Evolutionary conservation across 129 eudicot genomes (phyloP), one percentile per base, ranked within the genome.

Genomic region (Mikania micrantha): DNA sequence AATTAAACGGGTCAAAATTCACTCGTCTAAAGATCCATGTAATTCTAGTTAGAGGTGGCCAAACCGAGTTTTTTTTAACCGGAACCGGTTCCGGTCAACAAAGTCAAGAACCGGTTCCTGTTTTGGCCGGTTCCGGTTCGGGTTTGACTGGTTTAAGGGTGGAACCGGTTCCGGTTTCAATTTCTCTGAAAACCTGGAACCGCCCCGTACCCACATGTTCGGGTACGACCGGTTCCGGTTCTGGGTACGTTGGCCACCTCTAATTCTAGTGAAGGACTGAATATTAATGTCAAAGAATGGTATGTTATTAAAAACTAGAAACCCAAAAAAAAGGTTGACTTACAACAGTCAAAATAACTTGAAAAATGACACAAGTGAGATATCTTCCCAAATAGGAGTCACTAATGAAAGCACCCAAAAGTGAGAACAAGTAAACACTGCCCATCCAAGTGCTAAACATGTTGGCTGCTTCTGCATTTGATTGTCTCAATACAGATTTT

Each of bases 401-500:
- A 75, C 95, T 87, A 21, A 87, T 71, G 66, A 84, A 84, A 73
- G 95, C 95, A 58, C 95, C 95, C 39, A 87, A 64, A 42, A 87
- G 85, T 29, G 95, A 79, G 64, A 76, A 87, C 24, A 87, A 65
- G 39, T 87, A 82, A 35, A 87, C 88, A 62, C 88, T 79, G 45
- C 95, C 95, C 90, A 87, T 84, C 95, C 95, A 87, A 63, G 67
- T 81, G 78, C 88, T 87, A 75, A 87, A 87, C 69, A 73, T 84
- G 47, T 69, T 84, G 7, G 95, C 95, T 76, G 95, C 84, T 59
- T 84, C 88, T 16, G 90, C 90, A 72, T 87, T 87, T 45, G 88
- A 76, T 40, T 82, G 95, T 61, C 90, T 75, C 61, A 84, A 70
- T 19, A 85, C 90, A 13, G 88, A 79, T 65, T 87, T 87, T 32